Percentiles rank a stretch among this genome's conserved stretches.
These are phyloP conservation scores for Phytophthora cryptogea DNA, from an alignment of 352 stramenopile genomes.

Conservation along the genomic window DNA sequence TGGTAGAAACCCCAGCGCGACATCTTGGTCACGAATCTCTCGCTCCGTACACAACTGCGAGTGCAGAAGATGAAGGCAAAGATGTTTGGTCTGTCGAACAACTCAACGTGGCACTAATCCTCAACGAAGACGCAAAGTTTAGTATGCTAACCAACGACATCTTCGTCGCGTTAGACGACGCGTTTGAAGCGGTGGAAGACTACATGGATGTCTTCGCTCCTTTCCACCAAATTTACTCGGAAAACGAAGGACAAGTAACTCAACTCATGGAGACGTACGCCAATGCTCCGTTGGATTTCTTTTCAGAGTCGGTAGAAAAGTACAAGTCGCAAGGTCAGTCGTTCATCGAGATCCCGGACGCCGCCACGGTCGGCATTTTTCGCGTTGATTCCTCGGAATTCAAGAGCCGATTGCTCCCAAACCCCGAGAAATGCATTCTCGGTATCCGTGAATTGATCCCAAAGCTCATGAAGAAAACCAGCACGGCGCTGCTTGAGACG, in stretches of 20 bases:
- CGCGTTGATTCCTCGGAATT: conserved; percentile 89
- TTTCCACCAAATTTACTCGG: conserved; percentile 83
- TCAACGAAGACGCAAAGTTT: conserved; percentile 86
- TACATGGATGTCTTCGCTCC: conserved; percentile 92
- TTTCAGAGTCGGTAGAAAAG: conserved; percentile 82
- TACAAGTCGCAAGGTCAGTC: conserved; percentile 77
- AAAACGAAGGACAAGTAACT: conserved; percentile 83
- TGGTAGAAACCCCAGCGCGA: conserved; percentile 88
- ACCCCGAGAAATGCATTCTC: conserved; percentile 86
- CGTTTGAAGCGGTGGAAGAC: conserved; percentile 80
- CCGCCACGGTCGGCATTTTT: conserved; percentile 92
- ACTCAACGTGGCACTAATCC: conserved; percentile 77
- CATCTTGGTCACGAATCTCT: conserved; percentile 84
- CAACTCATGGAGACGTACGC: conserved; percentile 73
- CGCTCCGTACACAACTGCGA: conserved; percentile 77
- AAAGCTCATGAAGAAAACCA: conserved; percentile 89
- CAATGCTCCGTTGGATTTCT: conserved; percentile 73
- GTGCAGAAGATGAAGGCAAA: conserved; percentile 84
- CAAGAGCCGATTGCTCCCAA: conserved; percentile 88
- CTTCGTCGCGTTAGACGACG: conserved; percentile 80
- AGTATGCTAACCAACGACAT: conserved; percentile 86
- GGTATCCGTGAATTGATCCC: conserved; percentile 85
- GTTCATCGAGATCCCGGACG: conserved; percentile 87
- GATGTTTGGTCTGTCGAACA: conserved; percentile 79
- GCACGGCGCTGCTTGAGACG: conserved; percentile 77